Base-by-base conservation (phyloP, 2,329 filamentous ascomycete species). In the Xylaria sp. region DNA sequence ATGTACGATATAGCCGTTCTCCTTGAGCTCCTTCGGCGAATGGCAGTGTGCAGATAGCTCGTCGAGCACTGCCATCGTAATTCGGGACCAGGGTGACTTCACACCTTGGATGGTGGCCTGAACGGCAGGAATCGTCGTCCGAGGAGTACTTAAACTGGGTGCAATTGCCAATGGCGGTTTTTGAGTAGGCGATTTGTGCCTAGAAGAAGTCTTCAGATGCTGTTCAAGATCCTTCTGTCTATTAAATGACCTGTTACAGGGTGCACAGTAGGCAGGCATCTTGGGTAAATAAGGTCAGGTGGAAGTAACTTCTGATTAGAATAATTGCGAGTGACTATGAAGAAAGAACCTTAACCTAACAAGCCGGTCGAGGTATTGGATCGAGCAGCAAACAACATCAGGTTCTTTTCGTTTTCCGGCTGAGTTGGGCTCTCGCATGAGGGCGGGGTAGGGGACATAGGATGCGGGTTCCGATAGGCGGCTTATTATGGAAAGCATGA, bases 211-310 rank as follows among this genome's bases (percentile, higher is more conserved):
- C 13, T 15, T 35, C 2, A 40, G 7, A 31, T 52, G 48, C 29
- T 29, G 33, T 19, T 52, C 48, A 41, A 52, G 48, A 3, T 19
- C 48, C 11, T 13, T n/a, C 21, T 40, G 35, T 40, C 35, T 8
- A n/a, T 52, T 52, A 52, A 52, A 52, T 3, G 48, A 52, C 35
- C 23, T 52, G 3, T 52, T 52, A 41, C 48, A 52, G 19, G 48
- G 48, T 27, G 6, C 21, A 31, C 48, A 52, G 31, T 13, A 21
- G 35, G n/a, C 5, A 15, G 48, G 5, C 48, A 52, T 52, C 48
- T 19, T 41, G 48, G 48, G 19, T 23, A 35, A 40, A 29, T 52
- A 52, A 41, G 8, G 23, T 41, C 13, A 35, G 8, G 15, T 29
- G 35, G 5, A 11, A 52, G 13, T 41, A 38, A 23, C 21, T 19